Evolutionary conservation across 306 rosid genomes (phyloP).

Genomic region (Trifolium pratense): DNA sequence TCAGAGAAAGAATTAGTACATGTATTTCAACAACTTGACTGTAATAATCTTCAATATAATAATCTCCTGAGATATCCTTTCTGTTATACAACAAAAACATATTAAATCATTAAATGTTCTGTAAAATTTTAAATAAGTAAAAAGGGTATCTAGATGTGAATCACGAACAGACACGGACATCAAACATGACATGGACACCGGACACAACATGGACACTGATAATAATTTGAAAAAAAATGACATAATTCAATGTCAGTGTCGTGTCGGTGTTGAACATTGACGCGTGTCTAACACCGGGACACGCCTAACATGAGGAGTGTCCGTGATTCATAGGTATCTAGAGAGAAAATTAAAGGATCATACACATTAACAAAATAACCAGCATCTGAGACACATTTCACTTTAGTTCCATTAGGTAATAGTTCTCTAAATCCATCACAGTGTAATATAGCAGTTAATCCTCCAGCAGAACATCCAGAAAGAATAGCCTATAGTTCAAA

Average conservation of each 20-base stretch:
- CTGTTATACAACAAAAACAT: constrained; percentile 47
- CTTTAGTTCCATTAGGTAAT: constrained; percentile 59
- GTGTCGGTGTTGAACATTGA: too few relatives aligned
- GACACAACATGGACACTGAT: too few relatives aligned
- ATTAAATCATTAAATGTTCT: constrained; percentile 15
- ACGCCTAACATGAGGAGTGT: too few relatives aligned
- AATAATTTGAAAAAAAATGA: too few relatives aligned
- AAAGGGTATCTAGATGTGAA: neutral
- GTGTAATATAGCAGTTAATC: constrained; percentile 77
- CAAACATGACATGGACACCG: too few relatives aligned
- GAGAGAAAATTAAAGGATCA: constrained; percentile 31
- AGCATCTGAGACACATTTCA: constrained; percentile 85
- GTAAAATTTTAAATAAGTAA: constrained; percentile 4
- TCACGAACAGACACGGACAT: too few relatives aligned
- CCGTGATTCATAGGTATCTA: too few relatives aligned
- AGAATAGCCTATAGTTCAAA: constrained; percentile 68
- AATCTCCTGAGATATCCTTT: constrained; percentile 68
- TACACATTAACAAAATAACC: constrained; percentile 81
- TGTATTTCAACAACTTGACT: constrained; percentile 71
- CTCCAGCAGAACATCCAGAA: constrained; percentile 93
- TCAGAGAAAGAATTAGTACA: constrained; percentile 48
- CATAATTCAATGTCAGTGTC: too few relatives aligned
- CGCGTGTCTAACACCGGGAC: too few relatives aligned
- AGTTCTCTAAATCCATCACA: constrained; percentile 70
- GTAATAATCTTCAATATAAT: constrained; percentile 53